Percentiles rank a stretch among this genome's conserved stretches.
These are phyloP conservation scores for Clitopilus passeckerianus DNA, from an alignment of 768 basidiomycete genomes.

Conservation along the genomic window DNA sequence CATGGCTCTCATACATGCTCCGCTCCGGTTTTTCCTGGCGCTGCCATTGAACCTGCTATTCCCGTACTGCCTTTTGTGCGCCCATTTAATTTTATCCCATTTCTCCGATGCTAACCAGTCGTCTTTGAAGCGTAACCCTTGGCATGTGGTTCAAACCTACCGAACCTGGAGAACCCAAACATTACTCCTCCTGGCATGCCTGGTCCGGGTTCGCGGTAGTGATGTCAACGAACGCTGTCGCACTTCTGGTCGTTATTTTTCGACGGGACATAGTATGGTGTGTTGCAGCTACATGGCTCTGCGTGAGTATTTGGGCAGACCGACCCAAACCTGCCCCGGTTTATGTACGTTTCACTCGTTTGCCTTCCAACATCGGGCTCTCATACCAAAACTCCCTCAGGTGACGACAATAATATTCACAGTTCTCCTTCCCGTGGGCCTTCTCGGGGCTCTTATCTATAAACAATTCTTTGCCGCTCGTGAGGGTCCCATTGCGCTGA, in stretches of 20 bases:
- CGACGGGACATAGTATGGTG: conserved; percentile 73
- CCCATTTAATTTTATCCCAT: background rate
- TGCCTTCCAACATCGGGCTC: background rate
- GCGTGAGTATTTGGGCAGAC: conserved; percentile 56
- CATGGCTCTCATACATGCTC: conserved; percentile 81
- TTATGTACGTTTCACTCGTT: conserved; percentile 39
- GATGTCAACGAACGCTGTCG: conserved; percentile 56
- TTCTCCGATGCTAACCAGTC: background rate
- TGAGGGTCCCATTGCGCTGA: conserved; percentile 13
- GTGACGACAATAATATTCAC: conserved; percentile 61
- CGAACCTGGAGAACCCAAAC: conserved; percentile 38
- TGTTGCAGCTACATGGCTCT: conserved; percentile 70
- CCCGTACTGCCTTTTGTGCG: conserved; percentile 55
- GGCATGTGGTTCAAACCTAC: conserved; percentile 53
- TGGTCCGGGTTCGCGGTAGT: conserved; percentile 75
- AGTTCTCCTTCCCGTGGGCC: conserved; percentile 56
- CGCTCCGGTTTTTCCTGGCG: conserved; percentile 66
- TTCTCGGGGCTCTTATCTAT: conserved; percentile 44
- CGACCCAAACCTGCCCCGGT: conserved; percentile 62
- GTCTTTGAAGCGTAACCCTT: conserved; percentile 54
- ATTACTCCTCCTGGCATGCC: conserved; percentile 53
- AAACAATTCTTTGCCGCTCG: conserved; percentile 15
- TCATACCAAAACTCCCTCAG: conserved; percentile 24
- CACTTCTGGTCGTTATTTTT: conserved; percentile 48
- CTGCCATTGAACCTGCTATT: conserved; percentile 56